Percentiles rank a stretch among this genome's conserved stretches.
Conservation (phyloP, 108 stramenopile genomes). For the Asterionellopsis glacialis region DNA sequence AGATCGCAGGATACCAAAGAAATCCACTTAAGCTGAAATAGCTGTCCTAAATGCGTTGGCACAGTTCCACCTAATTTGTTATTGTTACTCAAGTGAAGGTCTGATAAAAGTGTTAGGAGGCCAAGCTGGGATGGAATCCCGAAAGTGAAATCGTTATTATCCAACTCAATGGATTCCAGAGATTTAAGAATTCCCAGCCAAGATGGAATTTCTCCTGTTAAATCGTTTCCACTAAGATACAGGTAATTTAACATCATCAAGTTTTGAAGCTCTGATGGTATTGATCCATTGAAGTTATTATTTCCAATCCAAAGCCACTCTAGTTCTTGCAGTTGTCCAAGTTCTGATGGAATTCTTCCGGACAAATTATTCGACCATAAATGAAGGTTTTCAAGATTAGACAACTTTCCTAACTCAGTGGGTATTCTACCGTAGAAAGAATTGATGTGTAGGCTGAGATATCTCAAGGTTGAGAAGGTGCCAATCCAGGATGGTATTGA, state of each 20-base stretch:
- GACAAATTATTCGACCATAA: not conserved
- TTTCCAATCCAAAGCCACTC: too few relatives aligned
- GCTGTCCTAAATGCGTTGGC: slow-evolving; percentile 31
- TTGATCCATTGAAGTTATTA: too few relatives aligned
- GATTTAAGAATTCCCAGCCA: too few relatives aligned
- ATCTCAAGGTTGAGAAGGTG: slow-evolving; percentile 4
- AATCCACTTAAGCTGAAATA: not conserved
- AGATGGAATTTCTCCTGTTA: too few relatives aligned
- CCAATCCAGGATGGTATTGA: slow-evolving; percentile 16
- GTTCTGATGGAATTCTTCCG: not conserved
- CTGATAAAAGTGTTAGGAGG: slow-evolving; percentile 3
- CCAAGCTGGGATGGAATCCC: slow-evolving; percentile 2
- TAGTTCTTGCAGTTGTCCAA: slow-evolving; percentile 15
- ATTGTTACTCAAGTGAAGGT: slow-evolving; percentile 5
- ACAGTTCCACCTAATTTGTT: slow-evolving; percentile 46
- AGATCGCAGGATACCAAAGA: slow-evolving; percentile 13
- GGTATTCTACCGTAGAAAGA: slow-evolving; percentile 3
- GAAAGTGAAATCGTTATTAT: slow-evolving; percentile 1
- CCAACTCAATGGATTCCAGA: not conserved
- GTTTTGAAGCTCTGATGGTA: too few relatives aligned
- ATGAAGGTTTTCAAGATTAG: not conserved
- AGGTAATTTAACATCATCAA: too few relatives aligned
- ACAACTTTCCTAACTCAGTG: not conserved
- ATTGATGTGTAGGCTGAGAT: slow-evolving; percentile 9
- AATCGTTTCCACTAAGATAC: too few relatives aligned